phyloP scores from a whole-genome alignment of 495 filamentous ascomycete species.

The Hypoxylon subgilvum region DNA sequence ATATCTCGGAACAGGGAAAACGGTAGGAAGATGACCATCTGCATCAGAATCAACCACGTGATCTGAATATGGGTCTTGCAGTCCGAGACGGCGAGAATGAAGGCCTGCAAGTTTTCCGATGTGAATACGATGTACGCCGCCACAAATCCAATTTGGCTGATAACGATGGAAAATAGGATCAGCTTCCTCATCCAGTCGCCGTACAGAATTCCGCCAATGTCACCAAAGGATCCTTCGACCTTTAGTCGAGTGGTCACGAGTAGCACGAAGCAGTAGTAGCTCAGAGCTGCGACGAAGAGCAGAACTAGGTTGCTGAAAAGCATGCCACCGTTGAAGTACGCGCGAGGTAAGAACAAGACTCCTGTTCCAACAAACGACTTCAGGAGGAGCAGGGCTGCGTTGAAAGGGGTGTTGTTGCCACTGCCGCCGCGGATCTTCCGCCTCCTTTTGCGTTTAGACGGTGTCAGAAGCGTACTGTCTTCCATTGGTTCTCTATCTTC shows the following conservation, averaged over 20 bases:
- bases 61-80: constrained; percentile 82
- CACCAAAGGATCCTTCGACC: constrained; percentile 89
- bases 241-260: constrained; percentile 84
- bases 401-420: constrained; percentile 73
- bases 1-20: constrained; percentile 94
- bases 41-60: constrained; percentile 86
- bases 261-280: constrained; percentile 95
- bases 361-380: constrained; percentile 98
- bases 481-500: constrained; percentile 78
- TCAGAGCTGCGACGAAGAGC: constrained; percentile 78
- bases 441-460: constrained; percentile 71
- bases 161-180: constrained; percentile 87
- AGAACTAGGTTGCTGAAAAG: constrained; percentile 92
- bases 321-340: constrained; percentile 95
- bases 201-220: constrained; percentile 91
- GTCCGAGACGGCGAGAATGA: constrained; percentile 80
- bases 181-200: constrained; percentile 85
- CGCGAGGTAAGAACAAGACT: constrained; percentile 92
- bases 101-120: constrained; percentile 91
- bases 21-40: constrained; percentile 91
- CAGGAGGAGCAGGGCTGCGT: constrained; percentile 80
- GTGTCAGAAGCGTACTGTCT: constrained; percentile 77
- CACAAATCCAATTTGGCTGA: constrained; percentile 94
- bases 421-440: constrained; percentile 71
- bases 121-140: constrained; percentile 99